Base-by-base conservation (phyloP, 192 early-diverging fungal species). In the Dispira parvispora region DNA sequence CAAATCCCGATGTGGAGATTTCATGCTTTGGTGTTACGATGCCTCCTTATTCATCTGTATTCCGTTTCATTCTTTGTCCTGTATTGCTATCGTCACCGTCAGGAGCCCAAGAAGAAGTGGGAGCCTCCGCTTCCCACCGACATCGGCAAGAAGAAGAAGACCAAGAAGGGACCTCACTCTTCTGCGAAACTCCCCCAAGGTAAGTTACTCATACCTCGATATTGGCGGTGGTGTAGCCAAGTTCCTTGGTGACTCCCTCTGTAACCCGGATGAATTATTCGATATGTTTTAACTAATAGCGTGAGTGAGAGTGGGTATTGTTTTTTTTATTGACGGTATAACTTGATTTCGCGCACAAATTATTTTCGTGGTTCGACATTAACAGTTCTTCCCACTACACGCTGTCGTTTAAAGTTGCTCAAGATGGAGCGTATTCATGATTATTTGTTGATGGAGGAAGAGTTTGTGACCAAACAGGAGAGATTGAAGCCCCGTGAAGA, bases 401-500 rank as follows among this genome's bases (percentile, higher is more conserved):
- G 96, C 49, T 99, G 96, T 77, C 87, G 90, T 64, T 82, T 99
- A 52, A 95, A 96, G 82, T 81, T 96, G 63, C 82, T 99, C 62
- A 98, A 96, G 77, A 91, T 90, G 71, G 91, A 98, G 68, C 82
- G 96, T 23, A 95, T 99, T 62, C 95, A 99, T 71, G 96, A 99
- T 73, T 99, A 96, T 66, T 72, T 99, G 66, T 78, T 98, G 44
- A 84, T 99, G 76, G 95, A 99, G 73, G 96, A 98, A 67, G 96
- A 99, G 75, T 99, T 96, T 81, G 92, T 99, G 69, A 84, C 88
- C 69, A 99, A 99, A 78, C 96, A 99, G 78, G 94, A 99, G 72
- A 78, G 87, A 55, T 73, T 98, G 58, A 98, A 97, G 75, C 96
- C 96, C 13, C 89, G 91, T 69, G 92, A 96, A 68, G 96, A 99